phyloP scores from a whole-genome alignment of 768 basidiomycete species.

The Pisolithus marmoratus region DNA sequence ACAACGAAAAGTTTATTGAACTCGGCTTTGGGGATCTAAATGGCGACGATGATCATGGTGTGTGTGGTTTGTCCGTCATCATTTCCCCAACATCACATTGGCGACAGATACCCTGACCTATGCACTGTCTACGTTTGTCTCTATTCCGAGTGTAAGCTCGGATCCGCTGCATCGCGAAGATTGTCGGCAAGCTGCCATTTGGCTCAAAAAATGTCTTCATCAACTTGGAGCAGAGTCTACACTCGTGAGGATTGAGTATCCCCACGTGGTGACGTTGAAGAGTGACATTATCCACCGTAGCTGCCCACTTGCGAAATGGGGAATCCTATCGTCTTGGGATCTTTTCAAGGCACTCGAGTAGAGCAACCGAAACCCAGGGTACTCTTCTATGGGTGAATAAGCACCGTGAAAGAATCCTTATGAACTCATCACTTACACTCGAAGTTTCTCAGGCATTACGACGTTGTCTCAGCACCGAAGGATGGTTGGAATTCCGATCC shows the following conservation, averaged over 20 bases:
- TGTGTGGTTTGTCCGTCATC: not conserved
- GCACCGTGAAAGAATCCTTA: not conserved
- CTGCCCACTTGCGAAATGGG: slow-evolving; percentile 68
- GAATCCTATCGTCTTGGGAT: slow-evolving; percentile 88
- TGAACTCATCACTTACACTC: not conserved
- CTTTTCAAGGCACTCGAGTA: slow-evolving; percentile 67
- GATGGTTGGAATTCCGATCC: slow-evolving; percentile 82
- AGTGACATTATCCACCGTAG: slow-evolving; percentile 32
- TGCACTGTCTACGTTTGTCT: slow-evolving; percentile 79
- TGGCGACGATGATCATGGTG: slow-evolving; percentile 18
- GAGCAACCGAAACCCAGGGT: slow-evolving; percentile 62
- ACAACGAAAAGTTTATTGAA: not conserved
- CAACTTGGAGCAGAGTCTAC: slow-evolving; percentile 83
- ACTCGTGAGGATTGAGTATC: slow-evolving; percentile 43
- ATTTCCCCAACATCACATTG: slow-evolving; percentile 1
- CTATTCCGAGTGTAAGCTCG: slow-evolving; percentile 82
- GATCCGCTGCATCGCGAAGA: slow-evolving; percentile 66
- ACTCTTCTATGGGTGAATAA: slow-evolving; percentile 77
- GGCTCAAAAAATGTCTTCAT: slow-evolving; percentile 81
- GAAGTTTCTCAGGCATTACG: slow-evolving; percentile 70
- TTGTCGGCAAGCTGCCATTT: slow-evolving; percentile 91
- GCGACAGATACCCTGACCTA: slow-evolving; percentile 63
- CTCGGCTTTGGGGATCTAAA: slow-evolving; percentile 4
- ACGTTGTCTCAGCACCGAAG: slow-evolving; percentile 80
- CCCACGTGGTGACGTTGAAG: not conserved